A percentile compares a stretch with the other conserved stretches of the same genome.
These are phyloP conservation scores for Drosera spatulata DNA, from an alignment of 179 eudicot species.

Conservation along the genomic window DNA sequence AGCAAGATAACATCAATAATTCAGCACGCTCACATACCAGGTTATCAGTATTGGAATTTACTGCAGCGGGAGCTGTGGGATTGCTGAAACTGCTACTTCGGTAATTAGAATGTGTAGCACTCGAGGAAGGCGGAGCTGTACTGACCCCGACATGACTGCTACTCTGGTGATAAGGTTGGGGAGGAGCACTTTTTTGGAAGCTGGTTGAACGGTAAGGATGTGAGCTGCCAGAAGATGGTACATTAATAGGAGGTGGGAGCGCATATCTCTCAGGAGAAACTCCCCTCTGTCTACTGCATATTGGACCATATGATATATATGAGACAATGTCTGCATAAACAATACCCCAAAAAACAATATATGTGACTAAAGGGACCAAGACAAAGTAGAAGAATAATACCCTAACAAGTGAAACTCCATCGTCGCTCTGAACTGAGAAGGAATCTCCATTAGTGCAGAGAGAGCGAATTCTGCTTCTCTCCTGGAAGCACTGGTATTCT, in stretches of 20 bases:
- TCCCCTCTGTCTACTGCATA: slow-evolving; percentile 28
- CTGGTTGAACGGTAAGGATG: slow-evolving; percentile 14
- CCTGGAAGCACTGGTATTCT: slow-evolving; percentile 43
- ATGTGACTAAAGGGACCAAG: background rate
- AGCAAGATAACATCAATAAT: too few species aligned
- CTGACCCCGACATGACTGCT: too few species aligned
- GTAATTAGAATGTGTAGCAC: too few species aligned
- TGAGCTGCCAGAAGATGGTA: slow-evolving; percentile 18
- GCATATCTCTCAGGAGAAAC: slow-evolving; percentile 21
- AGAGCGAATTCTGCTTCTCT: slow-evolving; percentile 94
- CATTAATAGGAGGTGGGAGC: slow-evolving; percentile 27
- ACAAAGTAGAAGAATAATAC: slow-evolving; percentile 8
- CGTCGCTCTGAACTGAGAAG: slow-evolving; percentile 90
- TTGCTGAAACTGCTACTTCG: too few species aligned
- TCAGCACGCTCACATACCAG: too few species aligned
- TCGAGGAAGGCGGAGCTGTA: too few species aligned
- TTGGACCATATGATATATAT: background rate
- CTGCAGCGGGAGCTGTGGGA: too few species aligned
- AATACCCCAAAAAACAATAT: background rate
- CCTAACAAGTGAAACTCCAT: slow-evolving; percentile 53
- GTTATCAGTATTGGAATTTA: too few species aligned
- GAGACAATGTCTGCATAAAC: background rate
- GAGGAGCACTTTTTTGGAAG: background rate
- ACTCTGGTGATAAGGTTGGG: too few species aligned
- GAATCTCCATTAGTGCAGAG: slow-evolving; percentile 93